Evolutionary conservation across 2,329 filamentous ascomycete species (phyloP).

Genomic region (Ascochyta lentis): DNA sequence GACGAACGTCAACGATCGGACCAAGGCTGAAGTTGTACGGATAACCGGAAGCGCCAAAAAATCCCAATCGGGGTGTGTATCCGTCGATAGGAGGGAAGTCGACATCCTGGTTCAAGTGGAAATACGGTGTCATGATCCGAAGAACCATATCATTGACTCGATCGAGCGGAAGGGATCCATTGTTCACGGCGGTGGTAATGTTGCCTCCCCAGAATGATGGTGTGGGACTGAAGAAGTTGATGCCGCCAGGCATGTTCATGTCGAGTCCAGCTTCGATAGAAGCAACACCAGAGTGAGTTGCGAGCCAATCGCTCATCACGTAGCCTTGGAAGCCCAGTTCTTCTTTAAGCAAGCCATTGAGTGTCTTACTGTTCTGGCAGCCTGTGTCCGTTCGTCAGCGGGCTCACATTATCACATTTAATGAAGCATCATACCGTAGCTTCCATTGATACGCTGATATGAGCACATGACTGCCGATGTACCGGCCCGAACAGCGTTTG

Average conservation of each 20-base stretch:
- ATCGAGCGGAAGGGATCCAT: constrained; percentile 48
- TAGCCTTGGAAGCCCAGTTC: constrained; percentile 60
- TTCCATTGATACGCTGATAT: constrained; percentile 47
- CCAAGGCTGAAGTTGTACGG: constrained; percentile 43
- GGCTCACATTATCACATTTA: no score
- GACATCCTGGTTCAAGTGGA: constrained; percentile 49
- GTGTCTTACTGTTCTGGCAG: constrained; percentile 47
- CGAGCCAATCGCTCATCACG: constrained; percentile 54
- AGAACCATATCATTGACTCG: constrained; percentile 56
- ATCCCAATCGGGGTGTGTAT: constrained; percentile 31
- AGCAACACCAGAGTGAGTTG: constrained; percentile 40
- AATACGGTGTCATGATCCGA: constrained; percentile 56
- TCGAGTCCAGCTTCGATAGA: constrained; percentile 56
- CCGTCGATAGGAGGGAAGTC: constrained; percentile 46
- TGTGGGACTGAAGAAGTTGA: constrained; percentile 21
- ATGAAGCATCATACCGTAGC: constrained; percentile 3
- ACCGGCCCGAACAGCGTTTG: constrained; percentile 65
- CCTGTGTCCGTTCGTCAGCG: constrained; percentile 2
- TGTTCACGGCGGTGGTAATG: constrained; percentile 46
- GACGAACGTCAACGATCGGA: constrained; percentile 48
- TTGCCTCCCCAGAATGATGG: constrained; percentile 48
- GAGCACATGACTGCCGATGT: constrained; percentile 67
- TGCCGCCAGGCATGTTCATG: constrained; percentile 54
- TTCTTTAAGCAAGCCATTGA: constrained; percentile 59
- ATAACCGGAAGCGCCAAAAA: constrained; percentile 25